phyloP scores from a whole-genome alignment of 164 flowering plant species.

The Brasenia schreberi region DNA sequence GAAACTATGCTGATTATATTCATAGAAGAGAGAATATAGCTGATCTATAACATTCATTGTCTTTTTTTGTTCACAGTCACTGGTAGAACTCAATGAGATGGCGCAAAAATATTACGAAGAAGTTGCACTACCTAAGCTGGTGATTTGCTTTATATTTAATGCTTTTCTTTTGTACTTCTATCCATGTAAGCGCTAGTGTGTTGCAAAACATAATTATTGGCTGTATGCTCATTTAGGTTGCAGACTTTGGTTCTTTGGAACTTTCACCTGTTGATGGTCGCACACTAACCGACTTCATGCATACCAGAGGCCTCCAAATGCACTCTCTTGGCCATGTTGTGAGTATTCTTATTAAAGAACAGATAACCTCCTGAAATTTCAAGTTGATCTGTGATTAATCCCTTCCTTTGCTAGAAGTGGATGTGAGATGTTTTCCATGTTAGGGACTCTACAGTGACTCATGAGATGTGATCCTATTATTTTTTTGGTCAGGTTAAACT shows the following conservation, averaged over 20 bases:
- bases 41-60: not conserved
- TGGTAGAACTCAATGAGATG: conserved; percentile 61
- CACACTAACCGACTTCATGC: conserved; percentile 97
- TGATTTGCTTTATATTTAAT: conserved; percentile 14
- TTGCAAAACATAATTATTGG: not conserved
- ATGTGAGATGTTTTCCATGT: not conserved
- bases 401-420: not conserved
- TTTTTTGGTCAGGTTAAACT: conserved; percentile 64
- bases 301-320: conserved; percentile 97
- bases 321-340: conserved; percentile 93
- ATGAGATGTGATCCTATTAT: not conserved
- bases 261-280: conserved; percentile 99
- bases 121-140: conserved; percentile 94
- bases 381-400: not conserved
- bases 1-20: too few species aligned
- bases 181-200: not conserved
- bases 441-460: not conserved
- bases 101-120: conserved; percentile 86
- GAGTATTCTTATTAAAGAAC: conserved; percentile 15
- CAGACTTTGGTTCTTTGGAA: conserved; percentile 98
- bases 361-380: too few species aligned
- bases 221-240: conserved; percentile 39
- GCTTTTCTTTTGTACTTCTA: not conserved
- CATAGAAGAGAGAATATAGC: too few species aligned
- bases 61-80: conserved; percentile 42